phyloP scores from a whole-genome alignment of 768 basidiomycete species.

The Trametes cubensis region DNA sequence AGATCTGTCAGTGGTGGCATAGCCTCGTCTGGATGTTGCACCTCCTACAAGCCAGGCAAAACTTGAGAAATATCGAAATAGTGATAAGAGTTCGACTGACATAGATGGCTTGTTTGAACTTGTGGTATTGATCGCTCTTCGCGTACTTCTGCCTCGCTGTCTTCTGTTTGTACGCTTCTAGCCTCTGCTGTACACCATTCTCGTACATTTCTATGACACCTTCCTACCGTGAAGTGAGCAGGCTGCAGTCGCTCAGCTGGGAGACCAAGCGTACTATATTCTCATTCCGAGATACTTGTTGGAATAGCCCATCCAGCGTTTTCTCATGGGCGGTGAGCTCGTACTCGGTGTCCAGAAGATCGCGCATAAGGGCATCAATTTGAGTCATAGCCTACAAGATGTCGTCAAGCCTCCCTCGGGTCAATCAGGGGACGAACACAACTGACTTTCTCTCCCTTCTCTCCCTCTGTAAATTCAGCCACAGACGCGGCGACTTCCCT shows the following conservation, averaged over 20 bases:
- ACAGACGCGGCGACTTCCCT: conserved; percentile 57
- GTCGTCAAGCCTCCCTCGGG: neutral
- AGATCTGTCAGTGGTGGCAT: conserved; percentile 82
- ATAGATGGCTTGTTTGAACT: conserved; percentile 69
- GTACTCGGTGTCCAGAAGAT: conserved; percentile 64
- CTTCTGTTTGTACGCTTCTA: conserved; percentile 54
- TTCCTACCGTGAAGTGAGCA: conserved; percentile 41
- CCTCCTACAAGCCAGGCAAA: conserved; percentile 51
- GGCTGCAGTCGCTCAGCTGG: neutral
- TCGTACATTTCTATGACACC: conserved; percentile 56
- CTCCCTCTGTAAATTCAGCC: conserved; percentile 62
- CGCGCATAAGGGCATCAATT: conserved; percentile 69
- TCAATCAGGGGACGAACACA: too few species aligned
- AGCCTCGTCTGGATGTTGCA: conserved; percentile 59
- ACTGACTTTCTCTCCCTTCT: conserved; percentile 54
- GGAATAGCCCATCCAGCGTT: conserved; percentile 56
- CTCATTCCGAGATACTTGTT: conserved; percentile 56
- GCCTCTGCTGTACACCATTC: conserved; percentile 42
- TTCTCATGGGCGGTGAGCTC: conserved; percentile 62
- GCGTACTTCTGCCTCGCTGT: conserved; percentile 82
- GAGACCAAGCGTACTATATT: conserved; percentile 52
- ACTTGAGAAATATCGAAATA: conserved; percentile 1
- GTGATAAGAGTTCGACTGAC: conserved; percentile 41
- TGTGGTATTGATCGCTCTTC: conserved; percentile 57
- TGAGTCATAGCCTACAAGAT: conserved; percentile 51